Conservation (phyloP, 768 basidiomycete species). For the Boletellus ananiceps region DNA sequence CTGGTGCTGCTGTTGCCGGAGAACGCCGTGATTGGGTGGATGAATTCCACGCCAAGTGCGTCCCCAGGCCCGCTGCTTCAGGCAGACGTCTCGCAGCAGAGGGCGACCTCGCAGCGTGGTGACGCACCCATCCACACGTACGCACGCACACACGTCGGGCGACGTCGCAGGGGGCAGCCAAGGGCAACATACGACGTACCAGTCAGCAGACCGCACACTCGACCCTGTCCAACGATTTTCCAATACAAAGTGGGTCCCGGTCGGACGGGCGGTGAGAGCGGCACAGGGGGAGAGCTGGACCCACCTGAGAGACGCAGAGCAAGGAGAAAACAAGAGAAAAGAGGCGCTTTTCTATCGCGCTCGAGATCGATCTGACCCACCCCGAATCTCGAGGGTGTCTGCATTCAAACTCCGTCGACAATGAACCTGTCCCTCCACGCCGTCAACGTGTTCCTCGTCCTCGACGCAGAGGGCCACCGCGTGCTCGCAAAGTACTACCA, state of each 20-base stretch:
- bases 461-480: slow-evolving; percentile 93
- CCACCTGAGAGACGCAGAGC: slow-evolving; percentile 43
- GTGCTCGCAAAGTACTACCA: slow-evolving; percentile 95
- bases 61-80: no score
- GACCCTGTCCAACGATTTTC: neutral
- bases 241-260: neutral
- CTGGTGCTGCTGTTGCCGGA: slow-evolving; percentile 15
- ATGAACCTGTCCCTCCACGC: slow-evolving; percentile 87
- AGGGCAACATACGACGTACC: neutral
- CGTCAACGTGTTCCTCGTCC: slow-evolving; percentile 80
- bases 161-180: no score
- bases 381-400: slow-evolving; percentile 13
- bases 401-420: slow-evolving; percentile 22
- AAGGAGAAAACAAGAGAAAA: slow-evolving; percentile 36
- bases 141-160: no score
- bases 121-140: no score
- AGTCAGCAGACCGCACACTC: no score
- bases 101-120: no score
- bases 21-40: slow-evolving; percentile 23
- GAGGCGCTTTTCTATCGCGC: slow-evolving; percentile 35
- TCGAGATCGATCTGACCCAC: slow-evolving; percentile 16
- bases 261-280: neutral
- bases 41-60: slow-evolving; percentile 18
- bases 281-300: slow-evolving; percentile 29
- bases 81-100: neutral